Evolutionary conservation across 768 basidiomycete species (phyloP), one percentile per base, ranked within the genome.

Genomic region (Phylloporus sp.): DNA sequence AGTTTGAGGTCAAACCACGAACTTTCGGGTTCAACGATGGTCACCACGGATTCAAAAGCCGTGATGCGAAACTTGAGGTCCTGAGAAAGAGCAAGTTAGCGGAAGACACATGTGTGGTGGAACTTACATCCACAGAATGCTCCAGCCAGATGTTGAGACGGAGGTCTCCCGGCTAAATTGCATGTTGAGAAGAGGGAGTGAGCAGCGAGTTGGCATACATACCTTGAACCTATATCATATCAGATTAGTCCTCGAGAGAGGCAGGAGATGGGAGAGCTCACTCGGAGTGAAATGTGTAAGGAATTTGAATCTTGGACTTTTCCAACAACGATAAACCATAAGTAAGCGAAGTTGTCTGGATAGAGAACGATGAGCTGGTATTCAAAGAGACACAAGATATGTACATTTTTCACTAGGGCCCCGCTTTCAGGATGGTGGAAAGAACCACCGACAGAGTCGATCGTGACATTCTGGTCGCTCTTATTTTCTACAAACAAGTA

Each of bases 271-370:
- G 11, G 32, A 24, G 4, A 17, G 73, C 87, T 66, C 55, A 91
- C 90, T 92, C 86, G 77, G 86, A 90, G 67, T 85, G 70, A 65
- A 92, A 90, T 9, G 70, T 50, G 55, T 81, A 92, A 8, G 88
- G 86, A 44, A 92, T 59, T 50, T 79, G 75, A 39, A 87, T 57
- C 56, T 82, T 82, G 10, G 76, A 65, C 22, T 77, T 75, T 46
- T 80, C 72, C 10, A 79, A 42, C 28, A 90, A 67, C 20, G 71
- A 69, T 32, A 81, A 47, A 10, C 69, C 71, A 55, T 79, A 85
- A 38, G 76, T 68, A 53, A 77, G 52, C 4, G 76, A 67, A 18
- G 82, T 83, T 39, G 78, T 76, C 90, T 90, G 56, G 18, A 44
- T 26, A 31, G 40, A 27, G 13, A n/a, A 15, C 7, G n/a, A 41